Base-by-base conservation (phyloP, 306 rosid genomes). In the Quercus gilva region DNA sequence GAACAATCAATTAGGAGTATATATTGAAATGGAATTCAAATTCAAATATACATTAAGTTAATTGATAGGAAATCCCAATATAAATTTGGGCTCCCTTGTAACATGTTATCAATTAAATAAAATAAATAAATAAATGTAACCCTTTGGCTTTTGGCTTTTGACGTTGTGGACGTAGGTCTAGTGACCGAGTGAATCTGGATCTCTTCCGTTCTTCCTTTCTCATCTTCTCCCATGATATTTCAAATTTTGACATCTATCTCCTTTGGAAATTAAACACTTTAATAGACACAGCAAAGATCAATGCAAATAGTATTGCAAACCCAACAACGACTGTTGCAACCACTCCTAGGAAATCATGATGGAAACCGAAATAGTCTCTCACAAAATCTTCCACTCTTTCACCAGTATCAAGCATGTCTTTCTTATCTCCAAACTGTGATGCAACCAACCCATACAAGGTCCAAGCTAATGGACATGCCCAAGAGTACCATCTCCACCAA, bases 191-290 rank as follows among this genome's bases (percentile, higher is more conserved):
- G 1, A 49, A 49, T 12, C 53, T 12, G 1, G 12, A 49, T 12
- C 53, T 45, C 15, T 3, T 49, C 53, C 1, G 53, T 49, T 49
- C 53, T 49, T 49, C 53, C 53, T 12, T 49, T 49, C 53, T 49
- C 53, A 49, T 49, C 52, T 49, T 49, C 53, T 49, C 53, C 17
- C 53, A 49, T 49, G 15, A 49, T 49, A 13, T 49, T 49, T 49
- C 17, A 49, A 49, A 10, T 10, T 49, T 49, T 49, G 53, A 49
- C 53, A 12, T 55, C 71, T 84, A 87, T 74, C 89, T 60, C 45
- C 10, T 87, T 82, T 90, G 89, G 82, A 90, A 90, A 71, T 82
- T 89, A 52, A 89, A 85, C 63, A 75, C 6, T 73, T 81, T 89
- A 0, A 89, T 74, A 23, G 84, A 78, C 35, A 88, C 17, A 19